A percentile compares a stretch with the other conserved stretches of the same genome.
Evolutionary conservation across 768 basidiomycete species (phyloP).

Genomic region (Daedalea quercina): DNA sequence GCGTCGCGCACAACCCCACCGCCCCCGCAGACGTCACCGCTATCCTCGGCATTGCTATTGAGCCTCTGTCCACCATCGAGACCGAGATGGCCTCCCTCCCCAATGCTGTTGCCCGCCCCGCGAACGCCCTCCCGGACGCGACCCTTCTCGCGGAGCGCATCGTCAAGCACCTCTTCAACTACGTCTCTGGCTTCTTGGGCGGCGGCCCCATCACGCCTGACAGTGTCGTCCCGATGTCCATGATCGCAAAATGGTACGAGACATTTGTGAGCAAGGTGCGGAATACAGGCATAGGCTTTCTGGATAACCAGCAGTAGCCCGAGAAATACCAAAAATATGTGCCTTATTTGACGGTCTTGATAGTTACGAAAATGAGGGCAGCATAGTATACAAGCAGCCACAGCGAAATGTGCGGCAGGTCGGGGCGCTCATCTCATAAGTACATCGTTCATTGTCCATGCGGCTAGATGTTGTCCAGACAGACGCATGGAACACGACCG

Average conservation of each 20-base stretch:
- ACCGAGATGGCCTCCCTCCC: conserved; percentile 48
- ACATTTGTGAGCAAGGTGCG: conserved; percentile 13
- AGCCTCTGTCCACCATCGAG: conserved; percentile 60
- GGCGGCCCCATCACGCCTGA: conserved; percentile 10
- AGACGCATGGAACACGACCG: no score
- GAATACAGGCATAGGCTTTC: conserved; percentile 13
- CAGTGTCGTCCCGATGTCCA: conserved; percentile 11
- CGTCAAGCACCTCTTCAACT: conserved; percentile 44
- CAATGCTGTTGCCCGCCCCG: conserved; percentile 15
- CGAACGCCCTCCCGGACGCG: conserved; percentile 31
- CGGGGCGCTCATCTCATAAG: no score
- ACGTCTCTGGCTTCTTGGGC: conserved; percentile 15
- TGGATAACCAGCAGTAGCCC: conserved; percentile 8
- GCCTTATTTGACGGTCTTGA: no score
- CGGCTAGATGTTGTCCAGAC: no score
- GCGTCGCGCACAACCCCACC: conserved; percentile 17
- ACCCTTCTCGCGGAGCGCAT: conserved; percentile 58
- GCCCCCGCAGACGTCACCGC: conserved; percentile 47
- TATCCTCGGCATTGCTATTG: conserved; percentile 74
- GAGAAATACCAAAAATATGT: no score
- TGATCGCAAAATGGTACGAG: conserved; percentile 18
- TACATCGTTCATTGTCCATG: no score
- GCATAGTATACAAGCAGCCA: no score
- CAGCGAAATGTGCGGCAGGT: no score
- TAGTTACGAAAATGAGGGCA: no score